Evolutionary conservation across 495 filamentous ascomycete species (phyloP).

Genomic region (Annulohypoxylon moriforme): DNA sequence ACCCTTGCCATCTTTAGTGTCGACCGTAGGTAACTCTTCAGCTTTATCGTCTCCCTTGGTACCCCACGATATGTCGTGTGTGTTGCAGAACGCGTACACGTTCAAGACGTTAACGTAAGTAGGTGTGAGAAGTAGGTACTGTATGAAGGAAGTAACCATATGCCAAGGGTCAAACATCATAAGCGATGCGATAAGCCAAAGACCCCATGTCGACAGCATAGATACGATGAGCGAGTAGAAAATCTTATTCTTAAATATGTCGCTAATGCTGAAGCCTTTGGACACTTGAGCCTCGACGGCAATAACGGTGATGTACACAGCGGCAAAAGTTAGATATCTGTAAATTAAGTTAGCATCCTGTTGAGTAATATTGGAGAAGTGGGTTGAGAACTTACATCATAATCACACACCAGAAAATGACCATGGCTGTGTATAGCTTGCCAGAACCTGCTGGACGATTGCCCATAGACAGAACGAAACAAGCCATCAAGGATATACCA

Average conservation of each 20-base stretch:
- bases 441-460: conserved; percentile 96
- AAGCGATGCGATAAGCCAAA: conserved; percentile 92
- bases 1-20: conserved; percentile 91
- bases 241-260: conserved; percentile 84
- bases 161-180: conserved; percentile 99
- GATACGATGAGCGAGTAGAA: conserved; percentile 97
- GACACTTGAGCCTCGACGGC: conserved; percentile 78
- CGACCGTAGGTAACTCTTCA: conserved; percentile 82
- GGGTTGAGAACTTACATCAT: conserved; percentile 75
- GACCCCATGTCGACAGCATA: conserved; percentile 88
- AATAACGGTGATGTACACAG: conserved; percentile 91
- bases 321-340: conserved; percentile 92
- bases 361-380: not conserved
- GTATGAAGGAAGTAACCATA: conserved; percentile 94
- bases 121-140: conserved; percentile 95
- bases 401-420: conserved; percentile 95
- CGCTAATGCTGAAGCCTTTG: conserved; percentile 69
- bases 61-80: conserved; percentile 97
- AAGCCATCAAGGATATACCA: conserved; percentile 88
- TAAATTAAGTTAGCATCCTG: conserved; percentile 30
- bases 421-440: conserved; percentile 94
- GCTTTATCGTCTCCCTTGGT: conserved; percentile 95
- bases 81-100: conserved; percentile 98
- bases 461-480: conserved; percentile 94
- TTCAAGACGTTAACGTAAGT: conserved; percentile 97